Evolutionary conservation across 2,329 filamentous ascomycete genomes (phyloP), one percentile per base, ranked within the genome.

Genomic region (Trichoderma sp.): DNA sequence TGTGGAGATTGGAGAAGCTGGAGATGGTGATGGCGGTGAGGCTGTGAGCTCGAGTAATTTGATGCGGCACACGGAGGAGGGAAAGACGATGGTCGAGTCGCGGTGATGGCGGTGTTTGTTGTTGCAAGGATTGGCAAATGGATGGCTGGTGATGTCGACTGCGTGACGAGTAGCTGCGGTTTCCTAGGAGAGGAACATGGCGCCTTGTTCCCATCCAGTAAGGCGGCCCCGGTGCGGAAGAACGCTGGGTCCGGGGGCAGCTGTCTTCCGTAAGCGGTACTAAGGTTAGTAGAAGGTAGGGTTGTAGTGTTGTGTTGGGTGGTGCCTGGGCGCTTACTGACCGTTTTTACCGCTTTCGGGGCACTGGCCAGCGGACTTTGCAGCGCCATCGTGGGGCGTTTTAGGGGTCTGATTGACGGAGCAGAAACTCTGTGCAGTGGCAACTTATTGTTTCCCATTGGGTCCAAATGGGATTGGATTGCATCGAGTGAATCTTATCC

Each of bases 171-270:
- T 66, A 58, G 63, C 63, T 66, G 42, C 27, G 53, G 52, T 66
- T 66, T 58, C 53, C 53, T 57, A 50, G 63, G 63, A 58, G 37
- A 54, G n/a, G 50, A 15, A 39, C 53, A 37, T 35, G 32, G 19
- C 15, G 60, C 60, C 60, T 64, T 42, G 35, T 25, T 25, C 53
- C 10, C 19, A n/a, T 48, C 19, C 50, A 34, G 50, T 29, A 22
- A 50, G 22, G 29, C 45, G 52, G 66, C 50, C 17, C 34, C 54
- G 69, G 70, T 48, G 60, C 68, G 63, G 68, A 68, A 70, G 64
- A 69, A 70, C 64, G 64, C 64, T 53, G 27, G 22, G 22, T 60
- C 68, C 54, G 64, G 64, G 5, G 52, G 15, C 17, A 13, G 50
- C 52, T 27, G 29, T 56, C n/a, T 56, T 22, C 50, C 19, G 3